These are phyloP conservation scores for Mycogone perniciosa DNA, from an alignment of 2,329 filamentous ascomycete genomes.

Conservation along the genomic window DNA sequence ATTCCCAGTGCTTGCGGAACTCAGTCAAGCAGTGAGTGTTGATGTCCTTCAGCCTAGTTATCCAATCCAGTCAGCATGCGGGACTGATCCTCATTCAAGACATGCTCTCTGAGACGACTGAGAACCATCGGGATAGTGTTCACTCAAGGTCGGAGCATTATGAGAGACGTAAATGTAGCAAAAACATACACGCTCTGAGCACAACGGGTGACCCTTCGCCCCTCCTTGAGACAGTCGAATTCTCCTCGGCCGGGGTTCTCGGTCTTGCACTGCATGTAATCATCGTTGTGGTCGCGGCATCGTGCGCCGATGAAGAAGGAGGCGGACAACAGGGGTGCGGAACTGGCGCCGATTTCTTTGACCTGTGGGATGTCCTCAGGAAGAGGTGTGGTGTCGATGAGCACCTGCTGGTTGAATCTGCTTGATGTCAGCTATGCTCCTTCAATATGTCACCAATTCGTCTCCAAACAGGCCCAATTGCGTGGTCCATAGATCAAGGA, in stretches of 20 bases:
- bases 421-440: neutral
- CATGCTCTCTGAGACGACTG: neutral
- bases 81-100: neutral
- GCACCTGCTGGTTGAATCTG: constrained; percentile 90
- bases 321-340: constrained; percentile 84
- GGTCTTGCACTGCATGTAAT: constrained; percentile 99
- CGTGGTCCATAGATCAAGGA: no score
- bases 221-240: constrained; percentile 92
- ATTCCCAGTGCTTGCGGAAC: constrained; percentile 92
- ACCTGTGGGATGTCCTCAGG: constrained; percentile 88
- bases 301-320: constrained; percentile 95
- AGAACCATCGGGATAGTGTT: neutral
- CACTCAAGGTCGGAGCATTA: neutral
- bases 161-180: neutral
- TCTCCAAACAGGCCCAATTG: constrained; percentile 1
- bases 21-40: constrained; percentile 89
- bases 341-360: constrained; percentile 86
- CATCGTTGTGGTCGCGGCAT: constrained; percentile 94
- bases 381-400: constrained; percentile 93
- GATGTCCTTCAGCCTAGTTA: constrained; percentile 76
- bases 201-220: constrained; percentile 91
- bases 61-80: neutral
- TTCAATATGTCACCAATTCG: constrained; percentile 3
- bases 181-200: constrained; percentile 84
- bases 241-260: constrained; percentile 88